Evolutionary conservation across 75 land plant species (phyloP).

Genomic region (Cupressus sempervirens): DNA sequence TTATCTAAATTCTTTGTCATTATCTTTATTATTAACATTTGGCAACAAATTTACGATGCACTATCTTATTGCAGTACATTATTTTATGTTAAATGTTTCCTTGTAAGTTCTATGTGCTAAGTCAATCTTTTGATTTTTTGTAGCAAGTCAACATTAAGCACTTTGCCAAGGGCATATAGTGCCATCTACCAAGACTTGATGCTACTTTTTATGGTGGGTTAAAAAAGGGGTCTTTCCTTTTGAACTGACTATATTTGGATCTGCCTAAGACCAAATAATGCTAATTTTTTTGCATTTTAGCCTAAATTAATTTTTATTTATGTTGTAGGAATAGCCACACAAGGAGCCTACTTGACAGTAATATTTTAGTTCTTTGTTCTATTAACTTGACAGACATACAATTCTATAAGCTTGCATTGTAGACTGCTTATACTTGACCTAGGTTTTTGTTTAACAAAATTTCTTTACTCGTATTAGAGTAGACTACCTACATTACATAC

Average conservation of each 20-base stretch:
- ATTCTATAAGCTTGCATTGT: conserved; percentile 84
- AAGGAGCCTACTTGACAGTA: conserved; percentile 71
- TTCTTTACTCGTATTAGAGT: not conserved
- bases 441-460: conserved; percentile 38
- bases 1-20: not conserved
- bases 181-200: conserved; percentile 81
- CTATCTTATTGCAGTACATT: not conserved
- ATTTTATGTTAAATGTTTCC: not conserved
- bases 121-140: conserved; percentile 1
- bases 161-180: conserved; percentile 79
- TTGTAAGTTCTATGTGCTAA: not conserved
- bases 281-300: not conserved
- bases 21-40: not conserved
- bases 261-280: not conserved
- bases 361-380: conserved; percentile 91
- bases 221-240: not conserved
- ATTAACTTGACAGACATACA: conserved; percentile 72
- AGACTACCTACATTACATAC: not conserved
- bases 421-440: conserved; percentile 85
- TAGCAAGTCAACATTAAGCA: conserved; percentile 89
- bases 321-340: conserved; percentile 58
- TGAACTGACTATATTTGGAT: conserved; percentile 5
- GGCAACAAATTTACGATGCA: not conserved
- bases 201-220: conserved; percentile 73
- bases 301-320: not conserved